Evolutionary conservation across 2,329 filamentous ascomycete genomes (phyloP), one percentile per base, ranked within the genome.

Genomic region (Anthostomella pinea): DNA sequence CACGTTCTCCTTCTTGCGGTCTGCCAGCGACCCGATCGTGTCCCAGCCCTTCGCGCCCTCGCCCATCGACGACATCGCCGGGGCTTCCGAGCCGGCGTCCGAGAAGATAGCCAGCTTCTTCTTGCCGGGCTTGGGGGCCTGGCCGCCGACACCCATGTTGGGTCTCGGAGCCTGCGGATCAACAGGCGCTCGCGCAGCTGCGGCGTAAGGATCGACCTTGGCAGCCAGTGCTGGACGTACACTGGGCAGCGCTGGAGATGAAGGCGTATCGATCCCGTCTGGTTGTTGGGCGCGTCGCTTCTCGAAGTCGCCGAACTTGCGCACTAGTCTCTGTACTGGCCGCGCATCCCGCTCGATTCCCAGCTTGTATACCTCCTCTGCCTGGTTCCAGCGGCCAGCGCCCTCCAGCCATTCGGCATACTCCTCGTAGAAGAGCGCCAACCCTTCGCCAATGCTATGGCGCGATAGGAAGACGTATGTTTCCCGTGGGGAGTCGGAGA

Each of bases 381-480:
- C 91, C 62, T 98, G 93, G 15, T 73, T 76, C 85, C 88, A 96
- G 46, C 91, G 75, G 10, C 81, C 85, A 6, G 83, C 85, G 22
- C 79, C 73, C 66, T 98, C 93, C 6, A 98, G 71, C 87, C 90
- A 97, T 2, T 81, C 85, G 1, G 93, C 90, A 58, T 95, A 98
- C 57, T 97, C 93, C 60, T 98, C 93, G 64, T 98, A 98, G 63
- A 89, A 98, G 3, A 97, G 70, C 2, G 93, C 93, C 3, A 98
- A 75, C 1, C 75, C 72, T 56, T 96, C 89, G 43, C 91, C 93
- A 42, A 98, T 87, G 45, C 75, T 76, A 58, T 98, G 89, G 33
- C 90, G 85, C 9, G 91, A 84, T 22, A 98, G 73, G 58, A 94
- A 98, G 30, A 93, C 81, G 59, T 90, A 98, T 0, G 86, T 88